phyloP scores from a whole-genome alignment of 2,329 filamentous ascomycete genomes.

The Dothistroma septosporum region DNA sequence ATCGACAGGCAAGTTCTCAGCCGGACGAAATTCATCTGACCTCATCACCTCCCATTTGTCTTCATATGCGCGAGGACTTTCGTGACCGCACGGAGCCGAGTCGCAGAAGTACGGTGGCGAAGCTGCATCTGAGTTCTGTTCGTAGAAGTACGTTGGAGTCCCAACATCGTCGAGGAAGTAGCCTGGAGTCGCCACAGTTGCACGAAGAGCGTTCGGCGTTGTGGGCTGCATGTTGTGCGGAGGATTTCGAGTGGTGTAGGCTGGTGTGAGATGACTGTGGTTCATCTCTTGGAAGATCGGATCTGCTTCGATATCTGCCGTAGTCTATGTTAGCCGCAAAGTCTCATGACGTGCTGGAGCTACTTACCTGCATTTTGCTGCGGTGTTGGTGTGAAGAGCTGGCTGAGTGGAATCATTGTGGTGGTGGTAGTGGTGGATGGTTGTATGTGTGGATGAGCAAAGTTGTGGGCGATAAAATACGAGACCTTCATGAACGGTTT shows the following conservation, averaged over 20 bases:
- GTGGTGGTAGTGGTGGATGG: background rate
- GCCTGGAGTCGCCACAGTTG: background rate
- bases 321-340: background rate
- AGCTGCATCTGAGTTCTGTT: background rate
- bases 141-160: background rate
- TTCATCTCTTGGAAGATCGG: slow-evolving; percentile 1
- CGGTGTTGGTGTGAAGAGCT: background rate
- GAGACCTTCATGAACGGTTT: background rate
- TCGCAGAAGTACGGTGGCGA: background rate
- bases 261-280: background rate
- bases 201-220: background rate
- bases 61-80: background rate
- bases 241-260: background rate
- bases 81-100: background rate
- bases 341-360: background rate
- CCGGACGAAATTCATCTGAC: too few relatives aligned
- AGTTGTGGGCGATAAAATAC: background rate
- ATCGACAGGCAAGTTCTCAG: background rate
- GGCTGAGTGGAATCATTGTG: background rate
- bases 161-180: background rate
- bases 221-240: background rate
- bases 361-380: background rate
- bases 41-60: background rate
- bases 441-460: background rate
- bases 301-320: background rate